phyloP scores from a whole-genome alignment of 495 filamentous ascomycete genomes.

The Hypoxylon fragiforme region DNA sequence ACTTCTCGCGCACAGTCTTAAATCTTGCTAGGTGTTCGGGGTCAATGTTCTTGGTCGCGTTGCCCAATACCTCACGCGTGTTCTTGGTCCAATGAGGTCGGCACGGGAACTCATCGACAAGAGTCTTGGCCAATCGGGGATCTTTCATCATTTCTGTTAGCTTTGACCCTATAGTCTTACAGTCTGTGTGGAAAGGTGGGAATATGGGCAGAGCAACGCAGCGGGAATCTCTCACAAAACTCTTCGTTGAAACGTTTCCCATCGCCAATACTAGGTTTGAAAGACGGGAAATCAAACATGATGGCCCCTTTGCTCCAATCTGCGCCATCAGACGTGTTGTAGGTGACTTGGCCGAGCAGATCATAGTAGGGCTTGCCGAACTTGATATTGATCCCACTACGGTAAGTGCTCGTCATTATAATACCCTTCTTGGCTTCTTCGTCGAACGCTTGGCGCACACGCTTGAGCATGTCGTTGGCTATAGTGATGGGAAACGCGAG shows the following conservation, averaged over 20 bases:
- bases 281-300: constrained; percentile 58
- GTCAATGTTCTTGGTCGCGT: constrained; percentile 51
- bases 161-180: background rate
- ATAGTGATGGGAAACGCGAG: constrained; percentile 53
- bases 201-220: no score
- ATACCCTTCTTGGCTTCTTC: constrained; percentile 45
- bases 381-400: constrained; percentile 58
- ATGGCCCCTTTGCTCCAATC: constrained; percentile 55
- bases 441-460: constrained; percentile 50
- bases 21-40: constrained; percentile 49
- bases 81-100: constrained; percentile 59
- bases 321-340: constrained; percentile 46
- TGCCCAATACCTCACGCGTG: constrained; percentile 48
- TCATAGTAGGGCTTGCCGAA: constrained; percentile 46
- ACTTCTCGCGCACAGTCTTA: constrained; percentile 47
- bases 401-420: constrained; percentile 52
- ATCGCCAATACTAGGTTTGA: constrained; percentile 48
- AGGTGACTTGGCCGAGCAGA: constrained; percentile 53
- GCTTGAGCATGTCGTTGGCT: constrained; percentile 53
- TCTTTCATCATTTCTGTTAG: constrained; percentile 35
- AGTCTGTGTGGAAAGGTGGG: no score
- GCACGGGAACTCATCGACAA: constrained; percentile 53
- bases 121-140: constrained; percentile 47
- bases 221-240: constrained; percentile 45
- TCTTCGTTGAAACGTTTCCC: constrained; percentile 52